Percentiles rank a stretch among this genome's conserved stretches.
phyloP scores from a whole-genome alignment of 306 rosid genomes.

The Cicer bijugum region DNA sequence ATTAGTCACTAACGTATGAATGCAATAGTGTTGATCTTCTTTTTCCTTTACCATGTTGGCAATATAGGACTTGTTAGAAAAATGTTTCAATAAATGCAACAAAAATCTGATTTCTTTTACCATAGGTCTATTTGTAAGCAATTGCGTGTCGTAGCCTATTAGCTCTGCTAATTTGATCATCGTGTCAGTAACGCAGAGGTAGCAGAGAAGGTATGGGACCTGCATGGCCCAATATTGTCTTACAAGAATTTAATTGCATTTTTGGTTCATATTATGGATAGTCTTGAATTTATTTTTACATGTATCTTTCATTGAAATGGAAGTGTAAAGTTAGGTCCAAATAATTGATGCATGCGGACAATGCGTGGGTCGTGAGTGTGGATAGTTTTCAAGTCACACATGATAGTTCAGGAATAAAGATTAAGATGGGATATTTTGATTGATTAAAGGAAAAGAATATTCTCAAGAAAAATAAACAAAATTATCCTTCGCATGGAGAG shows the following conservation, averaged over 20 bases:
- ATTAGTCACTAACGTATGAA: too few relatives aligned
- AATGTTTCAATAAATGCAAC: too few relatives aligned
- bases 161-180: conserved; percentile 45
- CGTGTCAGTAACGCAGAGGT: conserved; percentile 38
- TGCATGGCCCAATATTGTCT: conserved; percentile 48
- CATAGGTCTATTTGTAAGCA: background rate
- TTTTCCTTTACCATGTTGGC: too few relatives aligned
- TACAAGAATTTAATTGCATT: background rate
- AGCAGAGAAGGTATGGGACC: conserved; percentile 49
- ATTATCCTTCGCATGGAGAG: conserved; percentile 32
- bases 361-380: conserved; percentile 45
- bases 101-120: conserved; percentile 11
- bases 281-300: background rate
- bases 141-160: conserved; percentile 28
- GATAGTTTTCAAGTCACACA: conserved; percentile 59
- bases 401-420: conserved; percentile 65
- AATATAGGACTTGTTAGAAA: too few relatives aligned
- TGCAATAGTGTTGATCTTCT: too few relatives aligned
- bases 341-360: conserved; percentile 55
- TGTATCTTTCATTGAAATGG: conserved; percentile 29
- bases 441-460: conserved; percentile 48
- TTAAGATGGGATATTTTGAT: conserved; percentile 51
- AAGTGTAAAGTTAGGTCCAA: conserved; percentile 45
- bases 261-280: conserved; percentile 20
- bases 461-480: conserved; percentile 40